Evolutionary conservation across 108 stramenopile species (phyloP).

Genomic region (Fragilariopsis cylindrus): DNA sequence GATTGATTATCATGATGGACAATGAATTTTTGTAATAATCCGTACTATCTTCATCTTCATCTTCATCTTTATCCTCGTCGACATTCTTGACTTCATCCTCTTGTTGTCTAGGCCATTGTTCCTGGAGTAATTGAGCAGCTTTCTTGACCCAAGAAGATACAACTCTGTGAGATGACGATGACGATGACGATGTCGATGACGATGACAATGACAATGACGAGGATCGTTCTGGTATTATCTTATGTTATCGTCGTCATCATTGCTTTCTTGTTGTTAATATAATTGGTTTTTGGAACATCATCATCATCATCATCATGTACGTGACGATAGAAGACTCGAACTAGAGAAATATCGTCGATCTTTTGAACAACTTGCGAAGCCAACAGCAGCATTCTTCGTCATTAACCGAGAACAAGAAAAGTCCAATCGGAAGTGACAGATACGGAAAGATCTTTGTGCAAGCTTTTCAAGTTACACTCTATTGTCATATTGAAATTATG

Average conservation of each 20-base stretch:
- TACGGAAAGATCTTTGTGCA: no score
- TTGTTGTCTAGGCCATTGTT: conserved; percentile 21
- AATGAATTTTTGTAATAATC: conserved; percentile 14
- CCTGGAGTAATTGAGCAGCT: conserved; percentile 6
- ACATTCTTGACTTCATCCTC: background rate
- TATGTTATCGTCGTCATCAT: background rate
- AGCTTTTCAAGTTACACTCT: no score
- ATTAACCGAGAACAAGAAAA: no score
- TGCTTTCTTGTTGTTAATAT: background rate
- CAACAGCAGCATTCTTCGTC: background rate
- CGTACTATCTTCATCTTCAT: background rate
- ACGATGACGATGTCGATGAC: no score
- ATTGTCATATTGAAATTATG: no score
- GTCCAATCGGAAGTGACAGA: no score
- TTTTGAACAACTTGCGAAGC: conserved; percentile 1
- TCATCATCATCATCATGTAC: background rate
- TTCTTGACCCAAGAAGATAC: conserved; percentile 12
- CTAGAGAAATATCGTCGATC: conserved; percentile 7
- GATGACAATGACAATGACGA: no score
- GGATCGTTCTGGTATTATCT: no score
- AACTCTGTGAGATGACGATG: background rate
- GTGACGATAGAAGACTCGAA: background rate
- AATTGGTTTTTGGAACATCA: background rate
- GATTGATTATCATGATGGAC: background rate
- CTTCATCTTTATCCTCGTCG: background rate